phyloP scores from a whole-genome alignment of 768 basidiomycete genomes.

The Tricholoma hemisulphureum region DNA sequence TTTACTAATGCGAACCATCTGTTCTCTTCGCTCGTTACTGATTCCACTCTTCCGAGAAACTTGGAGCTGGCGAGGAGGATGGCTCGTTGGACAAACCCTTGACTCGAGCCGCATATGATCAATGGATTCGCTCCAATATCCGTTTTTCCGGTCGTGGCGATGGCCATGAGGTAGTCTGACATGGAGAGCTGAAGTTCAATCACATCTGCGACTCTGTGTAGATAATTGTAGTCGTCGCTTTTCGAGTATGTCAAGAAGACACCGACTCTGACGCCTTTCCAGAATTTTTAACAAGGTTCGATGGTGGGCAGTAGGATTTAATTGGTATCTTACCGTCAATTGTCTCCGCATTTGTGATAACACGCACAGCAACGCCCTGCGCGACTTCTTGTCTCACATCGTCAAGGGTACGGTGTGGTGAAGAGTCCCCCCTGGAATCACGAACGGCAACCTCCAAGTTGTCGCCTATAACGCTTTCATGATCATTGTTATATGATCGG shows the following conservation, averaged over 20 bases:
- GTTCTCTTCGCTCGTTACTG: conserved; percentile 32
- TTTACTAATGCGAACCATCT: conserved; percentile 49
- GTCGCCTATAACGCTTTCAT: not conserved
- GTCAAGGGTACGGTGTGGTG: conserved; percentile 50
- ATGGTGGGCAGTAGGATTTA: not conserved
- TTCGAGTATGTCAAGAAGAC: conserved; percentile 62
- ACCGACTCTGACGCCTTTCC: conserved; percentile 49
- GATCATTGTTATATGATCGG: not conserved
- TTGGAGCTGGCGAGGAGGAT: conserved; percentile 64
- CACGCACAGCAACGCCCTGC: conserved; percentile 51
- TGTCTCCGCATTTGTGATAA: conserved; percentile 47
- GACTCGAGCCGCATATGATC: conserved; percentile 56
- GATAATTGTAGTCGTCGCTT: conserved; percentile 53
- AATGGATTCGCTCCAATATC: conserved; percentile 40
- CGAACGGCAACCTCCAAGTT: conserved; percentile 1
- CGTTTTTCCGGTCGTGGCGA: conserved; percentile 47
- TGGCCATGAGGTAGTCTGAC: conserved; percentile 49
- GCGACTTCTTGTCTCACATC: conserved; percentile 62
- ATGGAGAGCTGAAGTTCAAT: conserved; percentile 43
- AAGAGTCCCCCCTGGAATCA: not conserved
- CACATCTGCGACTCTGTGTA: conserved; percentile 51
- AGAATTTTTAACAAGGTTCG: not conserved
- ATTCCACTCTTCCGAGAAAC: conserved; percentile 60
- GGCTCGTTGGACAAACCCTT: conserved; percentile 62
- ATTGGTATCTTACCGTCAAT: conserved; percentile 41